These are phyloP conservation scores for Tulasnella sp. DNA, from an alignment of 768 basidiomycete genomes.

Conservation along the genomic window DNA sequence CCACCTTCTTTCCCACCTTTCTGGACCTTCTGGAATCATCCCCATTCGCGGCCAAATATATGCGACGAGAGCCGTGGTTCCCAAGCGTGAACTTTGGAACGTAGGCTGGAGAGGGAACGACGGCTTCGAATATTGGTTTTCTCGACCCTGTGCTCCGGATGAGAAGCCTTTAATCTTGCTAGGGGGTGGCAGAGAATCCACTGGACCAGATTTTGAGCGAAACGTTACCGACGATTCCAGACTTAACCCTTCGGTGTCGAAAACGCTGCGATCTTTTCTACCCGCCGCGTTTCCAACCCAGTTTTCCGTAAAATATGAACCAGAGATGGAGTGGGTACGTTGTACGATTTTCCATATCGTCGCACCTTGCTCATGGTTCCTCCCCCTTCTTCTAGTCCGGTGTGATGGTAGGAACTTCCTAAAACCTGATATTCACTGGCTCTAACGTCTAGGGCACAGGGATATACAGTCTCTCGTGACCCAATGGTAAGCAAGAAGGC, in stretches of 20 bases:
- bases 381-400: constrained; percentile 44
- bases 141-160: constrained; percentile 38
- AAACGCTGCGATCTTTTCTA: constrained; percentile 44
- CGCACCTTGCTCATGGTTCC: neutral
- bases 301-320: constrained; percentile 37
- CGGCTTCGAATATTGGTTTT: constrained; percentile 71
- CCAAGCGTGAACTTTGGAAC: constrained; percentile 32
- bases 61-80: constrained; percentile 33
- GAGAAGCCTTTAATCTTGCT: constrained; percentile 49
- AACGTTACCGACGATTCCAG: constrained; percentile 47
- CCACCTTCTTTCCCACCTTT: constrained; percentile 58
- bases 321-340: constrained; percentile 73
- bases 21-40: constrained; percentile 40
- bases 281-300: constrained; percentile 44
- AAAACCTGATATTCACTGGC: neutral
- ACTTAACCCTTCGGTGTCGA: constrained; percentile 37
- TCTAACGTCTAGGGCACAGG: neutral
- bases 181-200: constrained; percentile 49
- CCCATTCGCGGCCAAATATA: constrained; percentile 64
- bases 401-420: constrained; percentile 44
- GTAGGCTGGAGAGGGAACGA: constrained; percentile 38
- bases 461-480: constrained; percentile 45
- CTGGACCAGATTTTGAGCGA: constrained; percentile 36
- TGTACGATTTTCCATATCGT: neutral
- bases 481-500: constrained; percentile 45